Conservation (phyloP, 306 rosid species). For the Neltuma alba region DNA sequence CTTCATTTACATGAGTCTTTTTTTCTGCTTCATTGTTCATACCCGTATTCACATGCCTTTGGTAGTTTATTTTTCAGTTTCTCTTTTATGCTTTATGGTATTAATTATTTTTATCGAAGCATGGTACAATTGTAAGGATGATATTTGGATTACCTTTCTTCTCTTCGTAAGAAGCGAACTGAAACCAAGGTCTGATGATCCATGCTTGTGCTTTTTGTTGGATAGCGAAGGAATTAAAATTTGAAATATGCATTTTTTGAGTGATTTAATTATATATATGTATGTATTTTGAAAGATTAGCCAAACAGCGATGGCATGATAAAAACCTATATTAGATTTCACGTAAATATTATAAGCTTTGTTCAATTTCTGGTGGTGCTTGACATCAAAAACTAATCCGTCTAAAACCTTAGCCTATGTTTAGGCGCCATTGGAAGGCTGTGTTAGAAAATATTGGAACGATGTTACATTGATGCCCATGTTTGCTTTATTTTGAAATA, state of each 20-base stretch:
- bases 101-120: neutral
- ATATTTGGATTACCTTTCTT: neutral
- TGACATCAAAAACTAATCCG: neutral
- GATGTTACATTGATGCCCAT: neutral
- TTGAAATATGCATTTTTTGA: neutral
- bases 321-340: neutral
- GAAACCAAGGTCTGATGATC: constrained; percentile 20
- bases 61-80: neutral
- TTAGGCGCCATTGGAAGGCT: neutral
- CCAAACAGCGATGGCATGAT: neutral
- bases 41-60: neutral
- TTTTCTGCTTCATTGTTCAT: neutral
- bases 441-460: neutral
- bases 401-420: neutral
- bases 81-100: constrained; percentile 1
- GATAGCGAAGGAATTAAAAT: neutral
- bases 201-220: constrained; percentile 1
- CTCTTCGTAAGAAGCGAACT: neutral
- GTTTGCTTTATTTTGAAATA: neutral
- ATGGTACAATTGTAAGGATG: constrained; percentile 6
- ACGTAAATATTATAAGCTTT: neutral
- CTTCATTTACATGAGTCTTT: neutral
- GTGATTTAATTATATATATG: neutral
- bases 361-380: neutral
- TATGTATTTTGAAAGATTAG: too few relatives aligned